phyloP scores from a whole-genome alignment of 208 protist genomes.

The Leishmania mexicana region DNA sequence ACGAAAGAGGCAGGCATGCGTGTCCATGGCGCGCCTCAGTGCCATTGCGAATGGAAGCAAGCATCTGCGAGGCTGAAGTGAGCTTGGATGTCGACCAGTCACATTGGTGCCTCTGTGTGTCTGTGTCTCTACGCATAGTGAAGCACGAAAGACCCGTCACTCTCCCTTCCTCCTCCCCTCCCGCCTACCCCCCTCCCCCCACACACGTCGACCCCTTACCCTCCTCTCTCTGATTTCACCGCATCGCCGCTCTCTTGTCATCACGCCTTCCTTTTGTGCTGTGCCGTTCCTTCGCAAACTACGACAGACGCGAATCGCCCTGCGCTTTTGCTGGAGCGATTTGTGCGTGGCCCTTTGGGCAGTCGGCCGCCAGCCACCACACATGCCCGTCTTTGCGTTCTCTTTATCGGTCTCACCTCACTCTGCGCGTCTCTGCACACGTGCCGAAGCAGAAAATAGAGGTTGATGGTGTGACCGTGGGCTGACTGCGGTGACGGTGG shows the following conservation, averaged over 20 bases:
- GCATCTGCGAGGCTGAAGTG: neutral
- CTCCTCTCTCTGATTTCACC: neutral
- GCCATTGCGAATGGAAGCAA: neutral
- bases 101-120: neutral
- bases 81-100: neutral
- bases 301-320: neutral
- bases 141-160: neutral
- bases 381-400: neutral
- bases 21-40: neutral
- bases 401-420: neutral
- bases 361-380: neutral
- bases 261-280: neutral
- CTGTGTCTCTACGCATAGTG: neutral
- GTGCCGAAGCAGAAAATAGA: neutral
- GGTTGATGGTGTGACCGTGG: neutral
- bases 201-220: neutral
- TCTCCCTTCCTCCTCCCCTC: neutral
- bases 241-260: neutral
- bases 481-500: neutral
- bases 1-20: neutral
- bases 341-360: neutral
- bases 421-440: neutral
- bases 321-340: neutral
- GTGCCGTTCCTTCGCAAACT: neutral
- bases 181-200: neutral